Evolutionary conservation across 2,329 filamentous ascomycete species (phyloP).

Genomic region (Pseudogymnoascus sp.): DNA sequence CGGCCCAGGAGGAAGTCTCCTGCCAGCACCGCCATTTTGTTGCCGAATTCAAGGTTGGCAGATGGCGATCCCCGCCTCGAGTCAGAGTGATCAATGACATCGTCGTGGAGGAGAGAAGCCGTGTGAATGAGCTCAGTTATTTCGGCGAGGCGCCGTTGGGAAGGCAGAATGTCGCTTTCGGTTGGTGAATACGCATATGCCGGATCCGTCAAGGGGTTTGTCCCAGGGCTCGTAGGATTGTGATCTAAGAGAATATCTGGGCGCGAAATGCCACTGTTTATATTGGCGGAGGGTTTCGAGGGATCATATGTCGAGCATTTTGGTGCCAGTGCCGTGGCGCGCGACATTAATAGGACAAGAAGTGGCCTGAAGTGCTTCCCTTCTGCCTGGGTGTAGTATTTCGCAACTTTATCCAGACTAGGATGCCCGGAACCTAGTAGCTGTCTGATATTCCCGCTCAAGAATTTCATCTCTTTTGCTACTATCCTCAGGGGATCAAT

Average conservation of each 20-base stretch:
- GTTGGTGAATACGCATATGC: conserved; percentile 29
- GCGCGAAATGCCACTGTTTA: conserved; percentile 57
- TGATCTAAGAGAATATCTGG: conserved; percentile 65
- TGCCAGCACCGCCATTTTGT: conserved; percentile 97
- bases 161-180: conserved; percentile 73
- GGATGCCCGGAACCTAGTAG: conserved; percentile 93
- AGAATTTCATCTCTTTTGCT: conserved; percentile 92
- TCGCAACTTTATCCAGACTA: conserved; percentile 86
- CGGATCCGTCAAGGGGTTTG: conserved; percentile 43
- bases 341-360: conserved; percentile 92
- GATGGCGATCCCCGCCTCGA: conserved; percentile 78
- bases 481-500: conserved; percentile 86
- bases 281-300: conserved; percentile 32
- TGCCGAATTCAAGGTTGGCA: conserved; percentile 92
- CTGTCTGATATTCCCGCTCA: conserved; percentile 88
- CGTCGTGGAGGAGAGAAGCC: conserved; percentile 91
- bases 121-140: conserved; percentile 98
- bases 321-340: conserved; percentile 77
- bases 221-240: conserved; percentile 61
- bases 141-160: conserved; percentile 85
- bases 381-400: conserved; percentile 96
- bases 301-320: conserved; percentile 45
- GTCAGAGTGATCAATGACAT: conserved; percentile 91
- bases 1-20: conserved; percentile 94
- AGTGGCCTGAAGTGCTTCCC: conserved; percentile 94